Base-by-base conservation (phyloP, 2,329 filamentous ascomycete species). In the Clathrospora elynae region DNA sequence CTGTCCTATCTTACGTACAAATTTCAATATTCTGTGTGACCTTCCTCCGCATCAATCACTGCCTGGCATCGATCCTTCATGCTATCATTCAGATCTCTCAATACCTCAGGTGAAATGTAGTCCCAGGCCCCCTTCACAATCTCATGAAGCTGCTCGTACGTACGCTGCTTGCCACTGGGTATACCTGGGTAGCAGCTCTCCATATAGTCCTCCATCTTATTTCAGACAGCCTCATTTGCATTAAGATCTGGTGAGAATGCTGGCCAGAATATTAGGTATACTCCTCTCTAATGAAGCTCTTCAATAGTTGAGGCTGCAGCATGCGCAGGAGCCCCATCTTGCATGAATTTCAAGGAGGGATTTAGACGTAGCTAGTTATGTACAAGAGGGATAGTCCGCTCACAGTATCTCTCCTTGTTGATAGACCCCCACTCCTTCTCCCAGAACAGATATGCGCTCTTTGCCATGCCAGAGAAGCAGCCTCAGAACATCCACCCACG, bases 351-450 rank as follows among this genome's bases (percentile, higher is more conserved):
- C 7, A 46, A 25, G 11, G 31, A 3, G 12, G 35, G 28, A 42
- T 52, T 24, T n/a, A 49, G 5, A 9, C 40, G 11, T 29, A 52
- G 8, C 44, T 32, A 52, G 13, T 35, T 32, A 17, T 28, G 13
- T 5, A 28, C 14, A 3, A 28, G 13, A 25, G 52, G 46, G 10
- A 57, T 25, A 43, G 44, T 57, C 30, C 34, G 28, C 36, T 51
- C 33, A 24, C 20, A 35, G 41, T 62, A 66, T 16, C 38, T 53
- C 24, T 61, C 37, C 7, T 31, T 35, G 11, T 51, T 59, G 19
- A 67, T 66, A 20, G 25, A 44, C 17, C 54, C 54, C 60, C 46
- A 68, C 26, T 64, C 61, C 46, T 67, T 67, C 50, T 66, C 57
- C 62, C 47, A 68, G 42, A 67, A 64, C 13, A 67, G 34, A 12